These are phyloP conservation scores for Thamnidium elegans DNA, from an alignment of 192 early-diverging fungal genomes.

Conservation along the genomic window DNA sequence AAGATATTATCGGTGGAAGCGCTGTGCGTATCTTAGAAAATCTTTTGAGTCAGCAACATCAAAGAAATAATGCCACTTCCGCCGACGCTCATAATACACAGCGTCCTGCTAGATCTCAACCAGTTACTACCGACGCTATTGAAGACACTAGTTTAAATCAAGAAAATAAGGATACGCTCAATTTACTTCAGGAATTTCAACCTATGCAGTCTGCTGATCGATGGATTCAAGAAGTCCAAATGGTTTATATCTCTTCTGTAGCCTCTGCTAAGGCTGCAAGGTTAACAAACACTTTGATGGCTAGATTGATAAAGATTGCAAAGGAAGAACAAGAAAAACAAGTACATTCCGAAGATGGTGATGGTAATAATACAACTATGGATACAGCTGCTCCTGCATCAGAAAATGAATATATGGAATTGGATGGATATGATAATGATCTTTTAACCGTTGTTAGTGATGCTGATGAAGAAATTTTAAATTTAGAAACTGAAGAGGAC, in stretches of 20 bases:
- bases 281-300: slow-evolving; percentile 58
- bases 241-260: slow-evolving; percentile 63
- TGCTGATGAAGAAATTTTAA: slow-evolving; percentile 46
- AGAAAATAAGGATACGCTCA: slow-evolving; percentile 33
- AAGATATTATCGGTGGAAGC: slow-evolving; percentile 59
- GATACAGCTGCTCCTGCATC: no score
- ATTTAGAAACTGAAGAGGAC: neutral
- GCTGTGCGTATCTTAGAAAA: slow-evolving; percentile 53
- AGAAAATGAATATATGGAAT: no score
- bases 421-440: no score
- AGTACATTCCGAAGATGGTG: slow-evolving; percentile 36
- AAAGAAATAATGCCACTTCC: slow-evolving; percentile 34
- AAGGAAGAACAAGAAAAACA: slow-evolving; percentile 59
- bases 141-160: slow-evolving; percentile 47
- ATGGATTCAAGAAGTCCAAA: slow-evolving; percentile 84
- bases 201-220: slow-evolving; percentile 70
- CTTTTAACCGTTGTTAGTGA: neutral
- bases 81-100: slow-evolving; percentile 1
- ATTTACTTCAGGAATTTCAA: slow-evolving; percentile 63
- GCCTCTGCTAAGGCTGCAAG: slow-evolving; percentile 36
- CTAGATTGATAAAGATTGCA: slow-evolving; percentile 69
- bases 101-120: slow-evolving; percentile 57
- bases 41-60: slow-evolving; percentile 31
- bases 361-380: no score
- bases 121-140: slow-evolving; percentile 60